Conservation (phyloP, 2,329 filamentous ascomycete species). For the Coleophoma crateriformis region DNA sequence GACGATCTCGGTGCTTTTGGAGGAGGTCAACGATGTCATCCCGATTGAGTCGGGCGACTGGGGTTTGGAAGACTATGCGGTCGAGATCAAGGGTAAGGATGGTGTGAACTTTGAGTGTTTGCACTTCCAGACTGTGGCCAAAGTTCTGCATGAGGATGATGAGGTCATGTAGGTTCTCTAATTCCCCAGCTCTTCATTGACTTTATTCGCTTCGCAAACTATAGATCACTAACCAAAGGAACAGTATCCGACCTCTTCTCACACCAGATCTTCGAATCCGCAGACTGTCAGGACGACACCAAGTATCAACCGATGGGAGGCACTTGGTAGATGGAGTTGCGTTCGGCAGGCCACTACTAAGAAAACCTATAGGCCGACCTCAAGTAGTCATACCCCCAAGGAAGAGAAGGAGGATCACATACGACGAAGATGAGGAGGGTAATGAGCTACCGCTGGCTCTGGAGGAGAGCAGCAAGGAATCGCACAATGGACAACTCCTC, state of each 20-base stretch:
- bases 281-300: constrained; percentile 69
- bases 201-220: neutral
- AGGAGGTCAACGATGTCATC: constrained; percentile 72
- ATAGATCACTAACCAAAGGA: constrained; percentile 3
- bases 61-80: constrained; percentile 85
- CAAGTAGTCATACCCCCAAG: constrained; percentile 65
- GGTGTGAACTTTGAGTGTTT: constrained; percentile 75
- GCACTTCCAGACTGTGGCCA: constrained; percentile 70
- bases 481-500: constrained; percentile 14
- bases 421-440: constrained; percentile 32
- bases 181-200: neutral
- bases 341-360: constrained; percentile 70
- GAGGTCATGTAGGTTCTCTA: constrained; percentile 62
- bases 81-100: constrained; percentile 57
- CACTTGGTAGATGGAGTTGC: constrained; percentile 82
- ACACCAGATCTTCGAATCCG: constrained; percentile 69
- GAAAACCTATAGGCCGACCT: constrained; percentile 54
- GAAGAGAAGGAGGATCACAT: constrained; percentile 56
- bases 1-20: constrained; percentile 72
- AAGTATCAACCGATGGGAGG: constrained; percentile 73
- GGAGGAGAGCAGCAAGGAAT: neutral
- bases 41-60: constrained; percentile 76
- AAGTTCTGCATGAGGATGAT: constrained; percentile 75
- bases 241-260: constrained; percentile 72
- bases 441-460: constrained; percentile 21